A percentile compares a stretch with the other conserved stretches of the same genome.
Conservation (phyloP, 1,284 basidiomycete species). For the Athelia psychrophila region DNA sequence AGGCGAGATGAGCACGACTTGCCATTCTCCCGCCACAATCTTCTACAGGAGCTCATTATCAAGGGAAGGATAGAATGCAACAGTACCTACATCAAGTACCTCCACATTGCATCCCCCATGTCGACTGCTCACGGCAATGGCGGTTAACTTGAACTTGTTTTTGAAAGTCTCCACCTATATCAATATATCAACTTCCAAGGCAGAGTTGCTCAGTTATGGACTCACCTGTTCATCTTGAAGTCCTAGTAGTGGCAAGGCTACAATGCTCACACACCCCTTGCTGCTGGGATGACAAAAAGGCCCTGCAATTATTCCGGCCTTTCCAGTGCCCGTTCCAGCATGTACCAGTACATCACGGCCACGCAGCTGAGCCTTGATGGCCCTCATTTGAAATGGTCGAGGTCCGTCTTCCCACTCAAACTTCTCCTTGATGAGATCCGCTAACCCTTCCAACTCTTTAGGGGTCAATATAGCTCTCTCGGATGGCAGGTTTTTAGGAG, state of each 20-base stretch:
- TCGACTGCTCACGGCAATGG: constrained; percentile 13
- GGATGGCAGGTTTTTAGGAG: not conserved
- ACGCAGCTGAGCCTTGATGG: constrained; percentile 19
- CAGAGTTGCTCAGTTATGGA: not conserved
- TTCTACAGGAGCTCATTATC: constrained; percentile 17
- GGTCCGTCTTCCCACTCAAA: constrained; percentile 9
- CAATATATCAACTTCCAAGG: not conserved
- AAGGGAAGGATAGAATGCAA: not conserved
- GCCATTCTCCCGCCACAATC: constrained; percentile 24
- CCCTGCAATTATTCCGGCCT: constrained; percentile 30
- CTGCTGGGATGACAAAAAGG: constrained; percentile 22
- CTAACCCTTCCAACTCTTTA: constrained; percentile 10
- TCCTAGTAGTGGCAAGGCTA: constrained; percentile 13
- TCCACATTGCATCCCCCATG: constrained; percentile 14
- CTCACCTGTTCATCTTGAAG: constrained; percentile 16
- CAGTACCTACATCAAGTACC: constrained; percentile 8
- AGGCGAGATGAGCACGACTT: constrained; percentile 35
- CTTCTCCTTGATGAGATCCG: constrained; percentile 8
- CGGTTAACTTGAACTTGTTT: constrained; percentile 11
- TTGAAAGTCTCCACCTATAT: constrained; percentile 12
- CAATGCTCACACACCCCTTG: constrained; percentile 11
- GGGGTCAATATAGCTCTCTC: not conserved
- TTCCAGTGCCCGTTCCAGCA: constrained; percentile 32
- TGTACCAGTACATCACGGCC: constrained; percentile 27
- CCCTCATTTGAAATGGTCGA: constrained; percentile 18